These are phyloP conservation scores for Aspergillus egyptiacus DNA, from an alignment of 495 filamentous ascomycete species.

Conservation along the genomic window DNA sequence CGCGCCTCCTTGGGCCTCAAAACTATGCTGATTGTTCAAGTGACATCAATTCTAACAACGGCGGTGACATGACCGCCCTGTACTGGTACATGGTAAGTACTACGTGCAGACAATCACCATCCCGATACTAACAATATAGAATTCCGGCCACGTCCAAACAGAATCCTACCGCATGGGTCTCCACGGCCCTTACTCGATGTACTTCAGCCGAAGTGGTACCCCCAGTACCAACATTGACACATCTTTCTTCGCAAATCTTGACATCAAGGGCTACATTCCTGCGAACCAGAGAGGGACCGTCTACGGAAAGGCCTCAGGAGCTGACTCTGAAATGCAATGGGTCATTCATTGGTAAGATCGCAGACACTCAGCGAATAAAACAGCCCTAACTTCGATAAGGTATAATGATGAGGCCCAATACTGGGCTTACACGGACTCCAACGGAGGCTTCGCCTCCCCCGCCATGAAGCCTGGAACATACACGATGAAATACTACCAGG, in stretches of 20 bases:
- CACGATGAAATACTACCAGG: conserved; percentile 62
- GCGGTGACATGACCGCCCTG: conserved; percentile 48
- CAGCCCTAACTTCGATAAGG: no score
- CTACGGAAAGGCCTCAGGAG: conserved; percentile 50
- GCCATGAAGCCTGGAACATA: conserved; percentile 64
- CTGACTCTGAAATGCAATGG: conserved; percentile 39
- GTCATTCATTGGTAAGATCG: conserved; percentile 53
- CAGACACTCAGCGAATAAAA: no score
- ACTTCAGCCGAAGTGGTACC: conserved; percentile 54
- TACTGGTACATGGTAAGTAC: conserved; percentile 59
- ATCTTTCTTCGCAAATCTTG: conserved; percentile 54
- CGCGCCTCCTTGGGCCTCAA: no score
- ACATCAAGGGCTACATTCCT: conserved; percentile 53
- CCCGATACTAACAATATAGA: conserved; percentile 8
- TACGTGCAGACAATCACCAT: neutral
- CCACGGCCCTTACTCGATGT: conserved; percentile 60
- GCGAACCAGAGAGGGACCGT: conserved; percentile 51
- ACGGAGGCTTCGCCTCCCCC: conserved; percentile 54
- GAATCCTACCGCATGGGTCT: conserved; percentile 57
- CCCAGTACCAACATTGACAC: conserved; percentile 48
- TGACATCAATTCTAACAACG: conserved; percentile 62
- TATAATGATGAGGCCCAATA: conserved; percentile 58
- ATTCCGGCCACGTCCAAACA: conserved; percentile 46
- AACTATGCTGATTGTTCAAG: conserved; percentile 31
- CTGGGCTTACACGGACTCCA: conserved; percentile 51